These are phyloP conservation scores for Gnetum montanum DNA, from an alignment of 75 land plant species.

Conservation along the genomic window DNA sequence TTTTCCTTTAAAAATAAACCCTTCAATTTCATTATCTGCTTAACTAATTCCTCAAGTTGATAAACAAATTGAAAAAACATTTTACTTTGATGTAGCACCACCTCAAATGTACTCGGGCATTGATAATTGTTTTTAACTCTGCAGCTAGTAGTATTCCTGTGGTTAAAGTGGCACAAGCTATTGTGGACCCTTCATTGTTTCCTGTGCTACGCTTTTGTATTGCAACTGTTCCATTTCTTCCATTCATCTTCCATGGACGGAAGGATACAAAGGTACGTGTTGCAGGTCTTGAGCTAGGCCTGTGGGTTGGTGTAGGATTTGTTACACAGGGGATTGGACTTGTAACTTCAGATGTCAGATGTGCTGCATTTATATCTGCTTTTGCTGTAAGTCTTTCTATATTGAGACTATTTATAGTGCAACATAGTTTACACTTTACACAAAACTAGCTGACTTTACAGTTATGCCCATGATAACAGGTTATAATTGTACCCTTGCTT, in stretches of 20 bases:
- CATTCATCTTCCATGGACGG: constrained; percentile 36
- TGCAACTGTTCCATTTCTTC: constrained; percentile 65
- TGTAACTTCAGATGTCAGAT: constrained; percentile 79
- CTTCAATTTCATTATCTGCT: too few species aligned
- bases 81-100: not conserved
- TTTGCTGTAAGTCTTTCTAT: constrained; percentile 47
- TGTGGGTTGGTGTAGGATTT: constrained; percentile 76
- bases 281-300: constrained; percentile 73
- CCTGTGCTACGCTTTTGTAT: constrained; percentile 57
- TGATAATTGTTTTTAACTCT: not conserved
- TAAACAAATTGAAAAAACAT: not conserved
- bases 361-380: constrained; percentile 68
- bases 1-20: too few species aligned
- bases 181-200: constrained; percentile 69
- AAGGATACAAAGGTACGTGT: constrained; percentile 27
- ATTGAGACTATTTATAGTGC: not conserved
- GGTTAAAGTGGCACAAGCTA: constrained; percentile 58
- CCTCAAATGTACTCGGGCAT: not conserved
- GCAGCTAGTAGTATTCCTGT: constrained; percentile 75
- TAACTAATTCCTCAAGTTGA: not conserved
- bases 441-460: not conserved
- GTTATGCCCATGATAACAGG: constrained; percentile 25
- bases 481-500: constrained; percentile 69
- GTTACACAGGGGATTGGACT: constrained; percentile 70
- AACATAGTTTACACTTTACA: too few species aligned